Percentiles rank a stretch among this genome's conserved stretches.
phyloP scores from a whole-genome alignment of 1,139 yeast genomes.

The Blastobotrys raffinosifermentans region DNA sequence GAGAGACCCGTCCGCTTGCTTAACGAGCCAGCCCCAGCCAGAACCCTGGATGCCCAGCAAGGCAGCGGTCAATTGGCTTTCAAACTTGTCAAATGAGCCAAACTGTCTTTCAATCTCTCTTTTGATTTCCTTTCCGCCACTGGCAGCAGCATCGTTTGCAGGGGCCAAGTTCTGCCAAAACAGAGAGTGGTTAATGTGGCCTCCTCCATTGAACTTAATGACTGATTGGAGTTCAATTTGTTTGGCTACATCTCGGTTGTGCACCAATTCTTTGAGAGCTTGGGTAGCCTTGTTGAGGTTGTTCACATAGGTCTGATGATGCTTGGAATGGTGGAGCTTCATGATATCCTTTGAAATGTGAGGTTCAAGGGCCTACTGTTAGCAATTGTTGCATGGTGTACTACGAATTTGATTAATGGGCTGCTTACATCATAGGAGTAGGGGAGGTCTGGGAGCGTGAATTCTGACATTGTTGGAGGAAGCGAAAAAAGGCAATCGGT shows the following conservation, averaged over 20 bases:
- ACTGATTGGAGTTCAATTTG: constrained; percentile 64
- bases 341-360: constrained; percentile 80
- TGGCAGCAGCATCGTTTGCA: constrained; percentile 41
- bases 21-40: constrained; percentile 47
- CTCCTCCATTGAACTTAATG: constrained; percentile 92
- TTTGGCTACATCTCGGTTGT: constrained; percentile 57
- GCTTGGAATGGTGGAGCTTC: constrained; percentile 79
- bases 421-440: constrained; percentile 13
- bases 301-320: constrained; percentile 86
- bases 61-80: constrained; percentile 37
- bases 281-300: constrained; percentile 79
- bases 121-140: constrained; percentile 49
- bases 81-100: constrained; percentile 41
- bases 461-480: too few species aligned
- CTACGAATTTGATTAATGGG: neutral
- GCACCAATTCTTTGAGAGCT: constrained; percentile 62
- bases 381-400: neutral
- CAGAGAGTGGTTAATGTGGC: constrained; percentile 74
- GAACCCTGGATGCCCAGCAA: constrained; percentile 45
- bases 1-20: constrained; percentile 40
- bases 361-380: constrained; percentile 66
- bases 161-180: constrained; percentile 93
- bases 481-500: too few species aligned
- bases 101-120: constrained; percentile 36
- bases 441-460: constrained; percentile 14